These are phyloP conservation scores for Paecilomyces sp. DNA, from an alignment of 2,329 filamentous ascomycete genomes.

Conservation along the genomic window DNA sequence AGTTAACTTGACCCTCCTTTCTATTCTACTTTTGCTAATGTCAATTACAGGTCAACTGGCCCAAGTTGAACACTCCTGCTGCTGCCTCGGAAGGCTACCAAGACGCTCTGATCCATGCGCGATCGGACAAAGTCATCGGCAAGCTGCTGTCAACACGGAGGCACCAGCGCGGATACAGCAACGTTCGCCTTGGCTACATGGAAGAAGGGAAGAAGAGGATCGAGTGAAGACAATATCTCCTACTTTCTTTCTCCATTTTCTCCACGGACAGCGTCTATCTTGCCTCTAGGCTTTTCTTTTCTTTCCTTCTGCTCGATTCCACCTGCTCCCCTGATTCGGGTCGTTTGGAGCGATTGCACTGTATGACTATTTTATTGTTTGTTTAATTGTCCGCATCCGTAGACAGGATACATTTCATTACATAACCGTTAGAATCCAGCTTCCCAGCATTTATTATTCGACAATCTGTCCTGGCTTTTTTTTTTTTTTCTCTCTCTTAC, in stretches of 20 bases:
- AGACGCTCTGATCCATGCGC: slow-evolving; percentile 74
- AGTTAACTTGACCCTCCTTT: slow-evolving; percentile 34
- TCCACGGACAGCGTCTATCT: slow-evolving; percentile 5
- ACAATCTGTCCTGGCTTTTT: background rate
- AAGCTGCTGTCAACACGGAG: slow-evolving; percentile 53
- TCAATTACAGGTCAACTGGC: slow-evolving; percentile 79
- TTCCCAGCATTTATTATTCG: background rate
- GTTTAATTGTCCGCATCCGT: background rate
- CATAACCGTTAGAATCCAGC: background rate
- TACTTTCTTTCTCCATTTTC: slow-evolving; percentile 5
- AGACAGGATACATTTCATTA: background rate
- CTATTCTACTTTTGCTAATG: slow-evolving; percentile 3
- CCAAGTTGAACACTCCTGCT: slow-evolving; percentile 82
- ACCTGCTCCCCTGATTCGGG: background rate
- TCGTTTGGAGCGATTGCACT: background rate
- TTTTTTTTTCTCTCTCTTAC: background rate
- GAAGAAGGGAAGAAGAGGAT: slow-evolving; percentile 99
- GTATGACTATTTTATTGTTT: background rate
- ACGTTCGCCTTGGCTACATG: slow-evolving; percentile 71
- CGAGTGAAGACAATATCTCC: slow-evolving; percentile 43
- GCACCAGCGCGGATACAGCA: slow-evolving; percentile 79
- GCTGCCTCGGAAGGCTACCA: slow-evolving; percentile 84
- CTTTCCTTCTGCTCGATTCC: background rate
- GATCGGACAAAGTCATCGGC: slow-evolving; percentile 76
- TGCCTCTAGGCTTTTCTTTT: background rate